Base-by-base conservation (phyloP, 805 yeast genomes). In the Suhomyces kilbournensis region DNA sequence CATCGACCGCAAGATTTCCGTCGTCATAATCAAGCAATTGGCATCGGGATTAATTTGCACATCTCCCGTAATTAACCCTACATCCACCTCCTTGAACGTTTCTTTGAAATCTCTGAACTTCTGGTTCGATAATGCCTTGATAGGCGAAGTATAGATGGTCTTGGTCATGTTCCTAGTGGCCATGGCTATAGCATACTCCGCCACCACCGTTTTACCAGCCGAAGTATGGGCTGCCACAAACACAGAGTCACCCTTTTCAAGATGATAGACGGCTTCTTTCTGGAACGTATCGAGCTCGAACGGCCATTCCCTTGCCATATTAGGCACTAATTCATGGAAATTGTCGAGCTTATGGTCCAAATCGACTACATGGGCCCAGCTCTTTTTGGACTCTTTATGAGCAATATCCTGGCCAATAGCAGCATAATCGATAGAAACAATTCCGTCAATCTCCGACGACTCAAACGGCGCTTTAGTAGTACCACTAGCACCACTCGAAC, bases 141-240 rank as follows among this genome's bases (percentile, higher is more conserved):
- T 90, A 19, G 99, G 99, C 0, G 97, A 92, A 0, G 99, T 93
- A 68, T 93, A 93, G 47, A 93, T 94, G 1, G 97, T 90, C 66
- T 92, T 93, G 9, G 98, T 93, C 97, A 92, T 92, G 66, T 94
- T 93, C 65, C 96, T 78, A 55, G 85, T 82, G 1, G 98, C 96
- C 96, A 93, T 86, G 3, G 98, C 97, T 68, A 93, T 94, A 3
- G 98, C 98, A 66, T 93, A 93, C 66, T 93, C 99, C 0, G 99
- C 99, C 23, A 94, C 97, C 3, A 93, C 99, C 0, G 99, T 93
- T 65, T 93, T 93, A 71, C 99, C 99, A 0, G 99, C 99, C 3
- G 98, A 93, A 0, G 99, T 93, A 68, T 93, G 99, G 0, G 99
- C 99, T 3, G 98, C 98, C 2, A 94, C 97, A 70, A 94, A 94